Conservation (phyloP, 2,329 filamentous ascomycete species). For the Didymella glomerata region DNA sequence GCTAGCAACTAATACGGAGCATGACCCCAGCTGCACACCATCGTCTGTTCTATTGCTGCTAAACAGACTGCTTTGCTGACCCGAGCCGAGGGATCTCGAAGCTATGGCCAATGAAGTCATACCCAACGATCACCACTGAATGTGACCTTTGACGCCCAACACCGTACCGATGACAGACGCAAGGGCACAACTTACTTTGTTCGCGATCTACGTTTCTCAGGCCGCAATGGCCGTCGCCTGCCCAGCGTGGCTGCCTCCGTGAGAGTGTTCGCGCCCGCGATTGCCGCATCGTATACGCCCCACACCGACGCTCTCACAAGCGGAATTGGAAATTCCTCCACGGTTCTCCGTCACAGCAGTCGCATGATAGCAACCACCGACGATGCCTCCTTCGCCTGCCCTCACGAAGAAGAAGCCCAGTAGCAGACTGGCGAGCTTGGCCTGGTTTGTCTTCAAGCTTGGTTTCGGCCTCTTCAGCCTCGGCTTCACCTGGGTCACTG, state of each 20-base stretch:
- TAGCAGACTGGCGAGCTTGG: slow-evolving; percentile 27
- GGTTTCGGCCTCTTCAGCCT: slow-evolving; percentile 45
- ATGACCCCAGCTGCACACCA: neutral
- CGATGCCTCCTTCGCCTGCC: slow-evolving; percentile 18
- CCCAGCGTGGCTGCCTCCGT: neutral
- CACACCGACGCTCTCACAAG: slow-evolving; percentile 11
- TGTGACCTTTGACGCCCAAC: slow-evolving; percentile 4
- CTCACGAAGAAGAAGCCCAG: slow-evolving; percentile 2
- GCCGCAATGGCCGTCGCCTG: neutral
- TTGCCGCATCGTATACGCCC: slow-evolving; percentile 5
- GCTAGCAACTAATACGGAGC: neutral
- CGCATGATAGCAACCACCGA: slow-evolving; percentile 2
- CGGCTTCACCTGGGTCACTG: slow-evolving; percentile 29
- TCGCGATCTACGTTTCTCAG: neutral
- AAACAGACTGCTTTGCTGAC: neutral
- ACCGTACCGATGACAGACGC: neutral
- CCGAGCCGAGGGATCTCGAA: slow-evolving; percentile 1
- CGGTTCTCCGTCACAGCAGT: neutral
- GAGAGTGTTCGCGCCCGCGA: neutral
- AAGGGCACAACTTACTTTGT: slow-evolving; percentile 5
- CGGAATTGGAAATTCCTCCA: too few species aligned
- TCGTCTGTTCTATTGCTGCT: neutral
- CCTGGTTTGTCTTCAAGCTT: slow-evolving; percentile 41
- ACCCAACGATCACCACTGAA: slow-evolving; percentile 1
- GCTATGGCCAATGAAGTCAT: slow-evolving; percentile 23